A percentile compares a stretch with the other conserved stretches of the same genome.
Evolutionary conservation across 2,329 filamentous ascomycete species (phyloP).

Genomic region (Colletotrichum sp.): DNA sequence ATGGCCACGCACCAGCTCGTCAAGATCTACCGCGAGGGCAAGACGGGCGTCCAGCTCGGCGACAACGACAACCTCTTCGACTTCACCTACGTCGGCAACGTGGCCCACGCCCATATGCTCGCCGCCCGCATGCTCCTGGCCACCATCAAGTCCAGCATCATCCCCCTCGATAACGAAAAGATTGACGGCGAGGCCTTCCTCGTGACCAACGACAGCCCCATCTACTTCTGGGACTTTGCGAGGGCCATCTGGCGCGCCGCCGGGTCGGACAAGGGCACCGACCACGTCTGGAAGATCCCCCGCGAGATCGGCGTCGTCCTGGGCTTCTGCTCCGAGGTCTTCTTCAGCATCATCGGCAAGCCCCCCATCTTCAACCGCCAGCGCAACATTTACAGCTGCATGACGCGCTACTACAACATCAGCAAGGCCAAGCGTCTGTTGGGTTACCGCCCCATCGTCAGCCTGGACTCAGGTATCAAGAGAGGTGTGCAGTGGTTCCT

Average conservation of each 20-base stretch:
- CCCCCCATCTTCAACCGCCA: conserved; percentile 63
- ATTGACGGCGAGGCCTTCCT: conserved; percentile 89
- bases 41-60: conserved; percentile 82
- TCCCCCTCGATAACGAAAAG: conserved; percentile 72
- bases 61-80: conserved; percentile 68
- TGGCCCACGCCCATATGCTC: conserved; percentile 80
- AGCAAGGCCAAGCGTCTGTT: conserved; percentile 74
- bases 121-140: conserved; percentile 75
- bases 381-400: conserved; percentile 70
- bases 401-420: conserved; percentile 81
- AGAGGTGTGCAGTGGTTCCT: conserved; percentile 60
- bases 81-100: conserved; percentile 69
- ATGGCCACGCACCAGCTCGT: conserved; percentile 78
- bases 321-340: conserved; percentile 58
- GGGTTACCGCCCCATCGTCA: conserved; percentile 72
- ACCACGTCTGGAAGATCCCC: conserved; percentile 60
- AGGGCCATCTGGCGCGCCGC: conserved; percentile 75
- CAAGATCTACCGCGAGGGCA: conserved; percentile 69
- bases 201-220: conserved; percentile 86
- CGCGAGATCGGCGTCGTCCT: conserved; percentile 56
- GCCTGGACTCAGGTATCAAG: conserved; percentile 67
- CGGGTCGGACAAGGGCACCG: conserved; percentile 56
- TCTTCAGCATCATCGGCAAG: conserved; percentile 53
- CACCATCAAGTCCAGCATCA: conserved; percentile 52
- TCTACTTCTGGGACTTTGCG: conserved; percentile 92